These are phyloP conservation scores for Dendrobium huoshanense DNA, from an alignment of 106 monocot genomes.

Conservation along the genomic window DNA sequence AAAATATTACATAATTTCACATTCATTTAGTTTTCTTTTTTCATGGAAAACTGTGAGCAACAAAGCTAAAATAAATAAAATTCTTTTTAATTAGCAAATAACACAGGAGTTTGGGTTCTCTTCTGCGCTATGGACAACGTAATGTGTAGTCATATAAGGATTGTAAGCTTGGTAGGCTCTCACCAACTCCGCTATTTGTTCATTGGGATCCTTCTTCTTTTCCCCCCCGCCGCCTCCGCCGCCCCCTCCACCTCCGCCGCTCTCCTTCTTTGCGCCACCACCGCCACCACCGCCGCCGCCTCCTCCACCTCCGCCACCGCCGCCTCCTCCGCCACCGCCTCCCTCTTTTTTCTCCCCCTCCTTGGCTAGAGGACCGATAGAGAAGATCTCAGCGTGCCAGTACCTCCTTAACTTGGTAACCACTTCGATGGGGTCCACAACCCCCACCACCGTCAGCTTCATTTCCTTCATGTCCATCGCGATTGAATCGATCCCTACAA, in stretches of 20 bases:
- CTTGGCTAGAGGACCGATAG: constrained; percentile 1
- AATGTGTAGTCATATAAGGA: constrained; percentile 15
- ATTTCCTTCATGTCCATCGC: constrained; percentile 16
- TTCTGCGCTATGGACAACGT: constrained; percentile 28
- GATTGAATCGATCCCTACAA: constrained; percentile 15
- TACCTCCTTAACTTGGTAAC: constrained; percentile 13
- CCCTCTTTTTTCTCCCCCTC: background rate
- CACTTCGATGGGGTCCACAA: constrained; percentile 9
- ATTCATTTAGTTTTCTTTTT: background rate
- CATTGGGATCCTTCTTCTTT: constrained; percentile 16
- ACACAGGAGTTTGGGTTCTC: constrained; percentile 37
- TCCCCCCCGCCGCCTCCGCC: constrained; percentile 7
- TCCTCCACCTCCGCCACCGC: background rate
- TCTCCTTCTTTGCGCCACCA: background rate
- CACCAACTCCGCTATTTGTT: constrained; percentile 21
- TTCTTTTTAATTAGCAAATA: constrained; percentile 7
- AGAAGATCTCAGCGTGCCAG: constrained; percentile 11
- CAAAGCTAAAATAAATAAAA: background rate
- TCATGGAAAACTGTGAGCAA: background rate
- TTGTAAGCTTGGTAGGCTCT: constrained; percentile 30
- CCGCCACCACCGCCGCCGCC: background rate
- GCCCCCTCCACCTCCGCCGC: constrained; percentile 6
- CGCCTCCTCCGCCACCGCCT: background rate
- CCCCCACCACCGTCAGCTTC: constrained; percentile 18
- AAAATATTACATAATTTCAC: background rate